phyloP scores from a whole-genome alignment of 257 asterid genomes.

The Jacaranda copaia region DNA sequence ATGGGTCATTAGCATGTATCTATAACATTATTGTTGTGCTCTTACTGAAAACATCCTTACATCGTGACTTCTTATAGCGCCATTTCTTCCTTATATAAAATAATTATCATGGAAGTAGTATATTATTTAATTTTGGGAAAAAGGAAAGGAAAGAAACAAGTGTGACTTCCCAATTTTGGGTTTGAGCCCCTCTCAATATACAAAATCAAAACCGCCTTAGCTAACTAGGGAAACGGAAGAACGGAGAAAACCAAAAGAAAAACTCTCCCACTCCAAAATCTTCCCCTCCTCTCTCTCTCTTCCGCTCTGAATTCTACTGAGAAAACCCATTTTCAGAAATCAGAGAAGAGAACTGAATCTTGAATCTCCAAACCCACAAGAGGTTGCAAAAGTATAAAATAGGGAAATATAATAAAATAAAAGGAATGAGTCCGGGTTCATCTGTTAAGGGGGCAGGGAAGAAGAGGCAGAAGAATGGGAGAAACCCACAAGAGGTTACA shows the following conservation, averaged over 20 bases:
- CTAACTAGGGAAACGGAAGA: background rate
- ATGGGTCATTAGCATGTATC: no score
- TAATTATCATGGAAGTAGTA: background rate
- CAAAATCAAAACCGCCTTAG: constrained; percentile 31
- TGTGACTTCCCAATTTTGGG: background rate
- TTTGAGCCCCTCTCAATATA: background rate
- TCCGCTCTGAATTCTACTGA: constrained; percentile 15
- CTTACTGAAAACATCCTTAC: no score
- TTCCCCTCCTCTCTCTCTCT: background rate
- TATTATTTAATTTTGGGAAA: background rate
- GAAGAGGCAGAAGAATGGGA: constrained; percentile 51
- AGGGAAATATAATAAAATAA: constrained; percentile 6
- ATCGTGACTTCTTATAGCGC: no score
- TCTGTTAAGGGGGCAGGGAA: constrained; percentile 35
- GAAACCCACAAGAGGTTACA: background rate
- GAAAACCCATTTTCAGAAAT: background rate
- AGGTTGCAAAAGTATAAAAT: background rate
- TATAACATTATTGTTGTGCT: no score
- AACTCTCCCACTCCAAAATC: background rate
- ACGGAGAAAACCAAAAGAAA: background rate
- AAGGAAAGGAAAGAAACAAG: background rate
- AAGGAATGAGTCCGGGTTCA: constrained; percentile 37
- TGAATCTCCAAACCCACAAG: background rate
- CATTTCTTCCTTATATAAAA: background rate
- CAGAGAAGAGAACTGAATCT: constrained; percentile 22